A percentile compares a stretch with the other conserved stretches of the same genome.
Conservation (phyloP, 225 moss, liverwort and hornwort species). For the Polytrichum formosum region DNA sequence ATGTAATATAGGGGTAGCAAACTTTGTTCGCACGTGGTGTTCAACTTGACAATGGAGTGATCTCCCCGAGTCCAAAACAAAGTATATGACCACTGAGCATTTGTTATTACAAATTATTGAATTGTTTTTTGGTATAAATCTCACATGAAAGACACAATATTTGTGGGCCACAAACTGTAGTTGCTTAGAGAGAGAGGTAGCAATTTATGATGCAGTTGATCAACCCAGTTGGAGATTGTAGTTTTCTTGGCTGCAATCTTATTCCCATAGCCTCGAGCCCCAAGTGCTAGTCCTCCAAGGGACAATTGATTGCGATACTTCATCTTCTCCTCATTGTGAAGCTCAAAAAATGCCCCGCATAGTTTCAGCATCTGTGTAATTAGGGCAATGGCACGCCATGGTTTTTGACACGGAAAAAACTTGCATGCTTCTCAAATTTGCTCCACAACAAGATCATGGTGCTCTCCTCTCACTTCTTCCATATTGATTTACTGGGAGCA, state of each 20-base stretch:
- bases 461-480: conserved; percentile 20
- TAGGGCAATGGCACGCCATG: conserved; percentile 2
- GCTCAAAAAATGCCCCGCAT: conserved; percentile 40
- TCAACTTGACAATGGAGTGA: too few species aligned
- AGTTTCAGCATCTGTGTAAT: conserved; percentile 27
- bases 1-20: too few species aligned
- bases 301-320: conserved; percentile 12
- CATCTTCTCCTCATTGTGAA: conserved; percentile 44
- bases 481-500: conserved; percentile 39
- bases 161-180: conserved; percentile 34
- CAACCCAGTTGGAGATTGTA: conserved; percentile 20
- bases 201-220: conserved; percentile 36
- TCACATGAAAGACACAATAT: conserved; percentile 33
- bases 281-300: conserved; percentile 14
- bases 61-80: too few species aligned
- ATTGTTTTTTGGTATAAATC: neutral
- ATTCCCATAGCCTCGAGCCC: conserved; percentile 34
- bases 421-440: conserved; percentile 27
- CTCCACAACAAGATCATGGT: conserved; percentile 17
- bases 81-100: too few species aligned
- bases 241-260: conserved; percentile 26
- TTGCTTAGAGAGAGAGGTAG: conserved; percentile 22
- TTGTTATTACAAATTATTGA: too few species aligned
- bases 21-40: too few species aligned
- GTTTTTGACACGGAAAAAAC: conserved; percentile 41